A percentile compares a stretch with the other conserved stretches of the same genome.
Evolutionary conservation across 2,329 filamentous ascomycete species (phyloP).

Genomic region (Fusarium illudens): DNA sequence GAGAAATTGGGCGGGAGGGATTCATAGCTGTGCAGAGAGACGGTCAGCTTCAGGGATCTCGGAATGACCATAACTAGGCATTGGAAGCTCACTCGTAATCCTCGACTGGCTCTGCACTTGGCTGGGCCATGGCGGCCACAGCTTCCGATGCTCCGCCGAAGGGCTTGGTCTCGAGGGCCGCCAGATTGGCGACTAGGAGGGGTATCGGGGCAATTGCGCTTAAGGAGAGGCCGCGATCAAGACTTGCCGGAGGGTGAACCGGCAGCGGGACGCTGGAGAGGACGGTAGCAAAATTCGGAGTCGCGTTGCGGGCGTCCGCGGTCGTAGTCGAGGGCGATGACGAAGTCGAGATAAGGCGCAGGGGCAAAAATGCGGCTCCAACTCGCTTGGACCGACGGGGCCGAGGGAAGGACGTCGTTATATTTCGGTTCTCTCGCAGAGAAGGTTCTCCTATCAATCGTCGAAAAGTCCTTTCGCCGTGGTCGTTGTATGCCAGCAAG

Average conservation of each 20-base stretch:
- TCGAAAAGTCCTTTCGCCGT: neutral
- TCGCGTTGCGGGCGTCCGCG: constrained; percentile 19
- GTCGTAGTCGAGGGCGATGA: constrained; percentile 20
- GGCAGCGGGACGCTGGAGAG: constrained; percentile 4
- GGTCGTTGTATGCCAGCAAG: constrained; percentile 8
- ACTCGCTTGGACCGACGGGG: constrained; percentile 26
- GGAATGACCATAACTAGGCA: neutral
- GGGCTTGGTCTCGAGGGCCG: constrained; percentile 66
- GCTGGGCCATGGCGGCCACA: constrained; percentile 76
- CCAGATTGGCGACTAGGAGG: constrained; percentile 62
- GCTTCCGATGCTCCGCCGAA: constrained; percentile 71
- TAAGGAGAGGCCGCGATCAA: constrained; percentile 4
- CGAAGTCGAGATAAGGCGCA: constrained; percentile 33
- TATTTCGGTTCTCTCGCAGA: neutral
- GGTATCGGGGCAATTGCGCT: constrained; percentile 32
- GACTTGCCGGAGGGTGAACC: constrained; percentile 13
- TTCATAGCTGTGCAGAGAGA: constrained; percentile 75
- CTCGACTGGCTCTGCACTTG: constrained; percentile 68
- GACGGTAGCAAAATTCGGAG: constrained; percentile 2
- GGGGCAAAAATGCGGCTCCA: constrained; percentile 31
- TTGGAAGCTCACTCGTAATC: constrained; percentile 68
- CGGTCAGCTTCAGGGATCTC: constrained; percentile 6
- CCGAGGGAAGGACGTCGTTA: constrained; percentile 15
- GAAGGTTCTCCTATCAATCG: neutral
- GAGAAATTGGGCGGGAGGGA: constrained; percentile 94